Percentiles rank a stretch among this genome's conserved stretches.
Conservation (phyloP, 2,329 filamentous ascomycete species). For the Purpureocillium lavendulum region DNA sequence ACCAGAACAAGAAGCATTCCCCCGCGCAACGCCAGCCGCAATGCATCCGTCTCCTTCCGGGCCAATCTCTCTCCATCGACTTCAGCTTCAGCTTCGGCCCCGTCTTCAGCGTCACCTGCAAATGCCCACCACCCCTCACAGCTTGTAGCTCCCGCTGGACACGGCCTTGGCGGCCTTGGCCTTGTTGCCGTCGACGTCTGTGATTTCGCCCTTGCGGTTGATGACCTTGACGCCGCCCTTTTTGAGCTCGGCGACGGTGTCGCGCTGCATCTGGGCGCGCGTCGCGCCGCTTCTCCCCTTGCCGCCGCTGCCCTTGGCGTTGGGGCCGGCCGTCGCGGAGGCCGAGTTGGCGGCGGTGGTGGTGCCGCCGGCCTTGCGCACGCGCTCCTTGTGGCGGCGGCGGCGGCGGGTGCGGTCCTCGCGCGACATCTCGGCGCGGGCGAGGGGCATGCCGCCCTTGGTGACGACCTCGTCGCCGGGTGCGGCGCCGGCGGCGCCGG, state of each 20-base stretch:
- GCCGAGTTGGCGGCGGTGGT: constrained; percentile 15
- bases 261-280: constrained; percentile 40
- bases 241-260: constrained; percentile 60
- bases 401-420: constrained; percentile 75
- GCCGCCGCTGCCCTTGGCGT: background rate
- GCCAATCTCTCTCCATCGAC: no score
- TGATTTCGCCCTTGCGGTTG: constrained; percentile 78
- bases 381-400: constrained; percentile 78
- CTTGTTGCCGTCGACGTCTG: constrained; percentile 76
- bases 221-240: constrained; percentile 88
- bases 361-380: constrained; percentile 55
- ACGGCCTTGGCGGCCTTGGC: constrained; percentile 43
- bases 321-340: background rate
- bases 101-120: no score
- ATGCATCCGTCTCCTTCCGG: no score
- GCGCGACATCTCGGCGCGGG: constrained; percentile 76
- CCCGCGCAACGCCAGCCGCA: no score
- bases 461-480: constrained; percentile 65
- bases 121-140: no score
- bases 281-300: constrained; percentile 33
- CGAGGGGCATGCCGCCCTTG: constrained; percentile 69
- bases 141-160: constrained; percentile 52
- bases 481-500: constrained; percentile 59
- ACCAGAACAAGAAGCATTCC: no score
- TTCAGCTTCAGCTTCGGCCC: no score